Evolutionary conservation across 305 asterid genomes (phyloP).

Genomic region (Fraxinus baroniana): DNA sequence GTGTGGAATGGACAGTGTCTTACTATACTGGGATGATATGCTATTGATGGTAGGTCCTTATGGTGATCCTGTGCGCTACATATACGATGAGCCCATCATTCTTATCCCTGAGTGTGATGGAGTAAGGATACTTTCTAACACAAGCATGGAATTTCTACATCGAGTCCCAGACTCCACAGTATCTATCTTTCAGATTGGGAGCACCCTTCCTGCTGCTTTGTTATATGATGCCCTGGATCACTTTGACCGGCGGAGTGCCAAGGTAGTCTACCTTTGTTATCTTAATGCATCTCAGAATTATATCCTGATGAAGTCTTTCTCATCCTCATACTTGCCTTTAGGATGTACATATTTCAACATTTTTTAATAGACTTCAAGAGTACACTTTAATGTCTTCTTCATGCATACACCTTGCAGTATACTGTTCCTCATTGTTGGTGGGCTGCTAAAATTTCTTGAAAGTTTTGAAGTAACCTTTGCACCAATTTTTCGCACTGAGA

Average conservation of each 20-base stretch:
- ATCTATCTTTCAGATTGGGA: slow-evolving; percentile 91
- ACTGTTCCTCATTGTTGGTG: background rate
- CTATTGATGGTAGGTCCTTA: slow-evolving; percentile 92
- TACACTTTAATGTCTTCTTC: background rate
- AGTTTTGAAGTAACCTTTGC: background rate
- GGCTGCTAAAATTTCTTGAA: background rate
- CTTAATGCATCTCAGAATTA: background rate
- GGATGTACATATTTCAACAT: background rate
- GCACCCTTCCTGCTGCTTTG: slow-evolving; percentile 91
- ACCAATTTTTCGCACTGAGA: slow-evolving; percentile 5
- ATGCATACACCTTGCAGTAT: background rate
- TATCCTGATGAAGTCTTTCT: slow-evolving; percentile 4
- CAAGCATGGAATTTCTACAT: slow-evolving; percentile 85
- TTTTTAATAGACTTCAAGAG: background rate
- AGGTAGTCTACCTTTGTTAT: slow-evolving; percentile 47
- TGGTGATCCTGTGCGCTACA: slow-evolving; percentile 85
- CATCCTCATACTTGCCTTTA: background rate
- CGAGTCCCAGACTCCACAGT: slow-evolving; percentile 96
- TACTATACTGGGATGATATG: slow-evolving; percentile 96
- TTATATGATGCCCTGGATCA: slow-evolving; percentile 94
- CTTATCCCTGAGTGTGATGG: slow-evolving; percentile 96
- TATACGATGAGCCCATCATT: slow-evolving; percentile 82
- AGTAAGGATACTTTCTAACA: slow-evolving; percentile 77
- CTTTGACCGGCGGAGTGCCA: slow-evolving; percentile 90
- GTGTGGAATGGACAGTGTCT: slow-evolving; percentile 94